Evolutionary conservation across 2,329 filamentous ascomycete species (phyloP), one percentile per base, ranked within the genome.

Genomic region (Monosporascus sp.): DNA sequence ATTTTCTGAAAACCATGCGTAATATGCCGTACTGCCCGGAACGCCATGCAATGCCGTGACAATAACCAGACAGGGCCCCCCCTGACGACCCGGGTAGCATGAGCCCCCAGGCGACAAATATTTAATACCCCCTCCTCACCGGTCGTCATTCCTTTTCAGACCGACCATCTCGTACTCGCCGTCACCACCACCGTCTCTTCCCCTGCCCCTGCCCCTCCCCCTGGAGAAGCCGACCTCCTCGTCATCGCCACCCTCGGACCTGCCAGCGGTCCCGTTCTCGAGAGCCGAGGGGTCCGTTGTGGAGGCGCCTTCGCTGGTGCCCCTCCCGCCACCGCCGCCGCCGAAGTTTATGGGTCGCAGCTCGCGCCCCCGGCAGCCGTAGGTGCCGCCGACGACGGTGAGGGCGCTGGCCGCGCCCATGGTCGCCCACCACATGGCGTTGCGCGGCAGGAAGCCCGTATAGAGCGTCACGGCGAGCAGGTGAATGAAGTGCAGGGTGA

Each of bases 291-390:
- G 43, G 18, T 46, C 53, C 55, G 20, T 48, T n/a, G 51, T 52
- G 9, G 48, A 31, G 20, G 47, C 71, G 7, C 78, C 77, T 5
- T 80, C 51, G 44, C 50, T 58, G 49, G 48, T 53, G 17, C 40
- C 60, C n/a, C 66, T 66, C 45, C 72, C 66, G 38, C 72, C 66
- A 37, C 70, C 70, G 8, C 70, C 76, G 2, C 87, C 87, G 20
- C 91, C 91, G 66, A 97, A 97, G 55, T 83, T 87, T 63, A 97
- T 95, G 11, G 94, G 93, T 65, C 85, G 81, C 52, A 99, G 74
- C 72, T 99, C 94, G 56, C 93, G 81, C 78, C 91, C 95, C 65
- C 87, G 90, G 68, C 93, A 97, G 3, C 87, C 89, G 89, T 93
- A 97, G 38, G 95, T 87, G 4, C 90, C 92, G 2, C 94, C 75